Evolutionary conservation across 306 rosid species (phyloP).

Genomic region (Lathyrus aphaca): DNA sequence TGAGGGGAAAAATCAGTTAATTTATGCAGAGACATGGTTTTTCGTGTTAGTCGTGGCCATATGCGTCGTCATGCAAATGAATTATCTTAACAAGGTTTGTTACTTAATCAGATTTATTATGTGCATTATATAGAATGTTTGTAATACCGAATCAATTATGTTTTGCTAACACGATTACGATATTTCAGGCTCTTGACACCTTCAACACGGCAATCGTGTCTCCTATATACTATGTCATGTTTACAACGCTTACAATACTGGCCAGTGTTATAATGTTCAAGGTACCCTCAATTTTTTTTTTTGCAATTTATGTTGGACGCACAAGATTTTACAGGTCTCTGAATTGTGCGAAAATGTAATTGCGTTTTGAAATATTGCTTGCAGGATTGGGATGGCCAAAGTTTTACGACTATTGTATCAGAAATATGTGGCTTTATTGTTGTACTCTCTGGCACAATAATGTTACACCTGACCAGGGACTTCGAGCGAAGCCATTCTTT

Average conservation of each 20-base stretch:
- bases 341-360: constrained; percentile 27
- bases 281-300: constrained; percentile 49
- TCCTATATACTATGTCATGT: constrained; percentile 88
- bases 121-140: background rate
- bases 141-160: background rate
- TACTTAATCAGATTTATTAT: constrained; percentile 7
- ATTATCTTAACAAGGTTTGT: constrained; percentile 86
- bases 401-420: constrained; percentile 60
- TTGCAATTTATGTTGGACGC: constrained; percentile 10
- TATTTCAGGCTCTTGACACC: constrained; percentile 88
- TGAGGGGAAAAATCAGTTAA: constrained; percentile 82
- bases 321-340: constrained; percentile 13
- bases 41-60: constrained; percentile 73
- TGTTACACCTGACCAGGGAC: constrained; percentile 75
- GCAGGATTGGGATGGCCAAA: constrained; percentile 89
- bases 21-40: constrained; percentile 77
- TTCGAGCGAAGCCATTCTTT: constrained; percentile 72
- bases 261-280: constrained; percentile 92
- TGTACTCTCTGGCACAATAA: constrained; percentile 75
- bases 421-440: constrained; percentile 88
- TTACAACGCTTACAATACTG: constrained; percentile 75
- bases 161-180: constrained; percentile 33
- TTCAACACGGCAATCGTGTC: constrained; percentile 90
- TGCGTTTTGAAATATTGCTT: constrained; percentile 32
- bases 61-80: constrained; percentile 80